phyloP scores from a whole-genome alignment of 495 filamentous ascomycete species.

The Neurospora sp. region DNA sequence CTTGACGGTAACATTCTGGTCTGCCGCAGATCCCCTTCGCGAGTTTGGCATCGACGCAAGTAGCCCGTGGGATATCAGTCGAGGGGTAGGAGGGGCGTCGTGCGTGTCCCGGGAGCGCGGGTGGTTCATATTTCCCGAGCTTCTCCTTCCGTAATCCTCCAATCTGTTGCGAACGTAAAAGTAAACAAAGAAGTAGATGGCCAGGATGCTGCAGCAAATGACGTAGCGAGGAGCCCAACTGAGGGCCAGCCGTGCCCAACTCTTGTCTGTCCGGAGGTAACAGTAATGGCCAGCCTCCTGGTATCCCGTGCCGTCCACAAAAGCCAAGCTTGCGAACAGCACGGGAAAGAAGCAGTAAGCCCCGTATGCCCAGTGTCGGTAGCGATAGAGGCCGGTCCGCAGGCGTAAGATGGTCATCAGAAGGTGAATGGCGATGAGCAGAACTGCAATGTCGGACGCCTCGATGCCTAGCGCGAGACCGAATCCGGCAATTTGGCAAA shows the following conservation, averaged over 20 bases:
- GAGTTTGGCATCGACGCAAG: constrained; percentile 25
- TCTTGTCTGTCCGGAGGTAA: constrained; percentile 50
- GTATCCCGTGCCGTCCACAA: constrained; percentile 47
- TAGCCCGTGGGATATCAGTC: constrained; percentile 30
- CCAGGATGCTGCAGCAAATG: constrained; percentile 49
- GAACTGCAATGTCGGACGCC: constrained; percentile 56
- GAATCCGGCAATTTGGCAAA: constrained; percentile 62
- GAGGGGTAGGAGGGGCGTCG: constrained; percentile 25
- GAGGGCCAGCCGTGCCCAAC: constrained; percentile 55
- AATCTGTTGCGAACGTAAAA: constrained; percentile 44
- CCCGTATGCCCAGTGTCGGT: constrained; percentile 45
- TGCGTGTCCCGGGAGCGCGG: constrained; percentile 1
- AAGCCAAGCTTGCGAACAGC: constrained; percentile 51
- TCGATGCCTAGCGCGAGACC: constrained; percentile 53
- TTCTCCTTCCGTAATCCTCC: constrained; percentile 20
- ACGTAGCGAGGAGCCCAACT: constrained; percentile 66
- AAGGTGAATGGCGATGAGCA: constrained; percentile 63
- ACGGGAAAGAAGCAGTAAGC: constrained; percentile 47
- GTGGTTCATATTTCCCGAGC: constrained; percentile 11
- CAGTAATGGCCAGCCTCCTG: constrained; percentile 54
- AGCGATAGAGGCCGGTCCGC: constrained; percentile 54
- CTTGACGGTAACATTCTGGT: constrained; percentile 13
- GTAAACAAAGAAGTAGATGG: constrained; percentile 57
- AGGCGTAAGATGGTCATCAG: constrained; percentile 57
- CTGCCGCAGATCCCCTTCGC: constrained; percentile 14